Base-by-base conservation (phyloP, 2,329 filamentous ascomycete genomes). In the Colletotrichum tropicicola region DNA sequence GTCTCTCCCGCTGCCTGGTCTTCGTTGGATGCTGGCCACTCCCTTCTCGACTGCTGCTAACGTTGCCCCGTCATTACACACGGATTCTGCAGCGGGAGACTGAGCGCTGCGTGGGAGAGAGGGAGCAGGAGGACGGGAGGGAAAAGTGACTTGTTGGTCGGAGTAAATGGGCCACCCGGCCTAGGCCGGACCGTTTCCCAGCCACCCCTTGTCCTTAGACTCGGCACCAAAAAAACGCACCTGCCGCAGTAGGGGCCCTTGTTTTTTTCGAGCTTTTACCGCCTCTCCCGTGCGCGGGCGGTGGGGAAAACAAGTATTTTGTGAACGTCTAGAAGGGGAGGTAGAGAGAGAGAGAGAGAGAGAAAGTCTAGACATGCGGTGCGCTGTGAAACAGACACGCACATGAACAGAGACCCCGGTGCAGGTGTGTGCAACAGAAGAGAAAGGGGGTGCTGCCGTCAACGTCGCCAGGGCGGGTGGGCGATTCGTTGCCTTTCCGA, bases 71-170 rank as follows among this genome's bases (percentile, higher is more conserved):
- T 63, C 45, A 51, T 41, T 27, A 49, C 48, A 54, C 56, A 60
- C 61, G 61, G 7, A 43, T 65, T 61, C 61, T 65, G 61, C 56
- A 65, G 48, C 59, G 39, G 54, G 45, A 51, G 19, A 28, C 45
- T 47, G 45, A 47, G 47, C 43, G 48, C n/a, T 32, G 13, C 30
- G 13, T 32, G 30, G n/a, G n/a, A n/a, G n/a, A n/a, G n/a, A n/a
- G n/a, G n/a, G n/a, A n/a, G n/a, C n/a, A n/a, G n/a, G n/a, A n/a
- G n/a, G n/a, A n/a, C n/a, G n/a, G n/a, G n/a, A n/a, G n/a, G n/a
- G n/a, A n/a, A n/a, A n/a, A n/a, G n/a, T n/a, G n/a, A n/a, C n/a
- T n/a, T n/a, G n/a, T n/a, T n/a, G n/a, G n/a, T n/a, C n/a, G n/a
- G n/a, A n/a, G n/a, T n/a, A n/a, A n/a, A n/a, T n/a, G n/a, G n/a